These are phyloP conservation scores for Malbranchea zuffiana DNA, from an alignment of 2,329 filamentous ascomycete genomes.

Conservation along the genomic window DNA sequence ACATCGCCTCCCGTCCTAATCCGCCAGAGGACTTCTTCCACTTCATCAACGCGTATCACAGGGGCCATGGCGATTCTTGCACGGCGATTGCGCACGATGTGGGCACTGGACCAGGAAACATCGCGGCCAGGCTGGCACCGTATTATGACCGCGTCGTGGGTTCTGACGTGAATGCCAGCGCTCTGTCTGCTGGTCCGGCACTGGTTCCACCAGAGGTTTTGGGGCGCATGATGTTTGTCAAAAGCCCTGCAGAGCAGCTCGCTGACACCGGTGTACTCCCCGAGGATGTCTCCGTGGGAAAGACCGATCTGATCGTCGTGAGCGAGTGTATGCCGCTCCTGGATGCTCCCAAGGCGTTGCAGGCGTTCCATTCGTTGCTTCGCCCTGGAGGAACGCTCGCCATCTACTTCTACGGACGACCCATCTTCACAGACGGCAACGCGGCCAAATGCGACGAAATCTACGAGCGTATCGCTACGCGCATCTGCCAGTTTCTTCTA, in stretches of 20 bases:
- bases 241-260: conserved; percentile 3
- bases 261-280: background rate
- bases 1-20: conserved; percentile 3
- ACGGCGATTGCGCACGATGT: conserved; percentile 6
- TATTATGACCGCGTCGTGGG: conserved; percentile 6
- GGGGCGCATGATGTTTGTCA: background rate
- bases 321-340: conserved; percentile 3
- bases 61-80: background rate
- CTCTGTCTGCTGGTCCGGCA: background rate
- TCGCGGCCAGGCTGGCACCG: conserved; percentile 1
- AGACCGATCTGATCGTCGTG: conserved; percentile 4
- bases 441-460: conserved; percentile 1
- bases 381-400: conserved; percentile 4
- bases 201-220: background rate
- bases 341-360: conserved; percentile 1
- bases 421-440: conserved; percentile 3
- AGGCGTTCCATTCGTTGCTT: conserved; percentile 4
- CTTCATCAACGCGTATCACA: conserved; percentile 5
- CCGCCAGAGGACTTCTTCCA: conserved; percentile 6
- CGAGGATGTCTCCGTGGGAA: background rate
- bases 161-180: conserved; percentile 4
- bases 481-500: conserved; percentile 1
- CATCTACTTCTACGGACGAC: conserved; percentile 6
- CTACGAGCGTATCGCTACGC: conserved; percentile 4
- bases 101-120: conserved; percentile 5